phyloP scores from a whole-genome alignment of 352 stramenopile species.

The Globisporangium middletonii region DNA sequence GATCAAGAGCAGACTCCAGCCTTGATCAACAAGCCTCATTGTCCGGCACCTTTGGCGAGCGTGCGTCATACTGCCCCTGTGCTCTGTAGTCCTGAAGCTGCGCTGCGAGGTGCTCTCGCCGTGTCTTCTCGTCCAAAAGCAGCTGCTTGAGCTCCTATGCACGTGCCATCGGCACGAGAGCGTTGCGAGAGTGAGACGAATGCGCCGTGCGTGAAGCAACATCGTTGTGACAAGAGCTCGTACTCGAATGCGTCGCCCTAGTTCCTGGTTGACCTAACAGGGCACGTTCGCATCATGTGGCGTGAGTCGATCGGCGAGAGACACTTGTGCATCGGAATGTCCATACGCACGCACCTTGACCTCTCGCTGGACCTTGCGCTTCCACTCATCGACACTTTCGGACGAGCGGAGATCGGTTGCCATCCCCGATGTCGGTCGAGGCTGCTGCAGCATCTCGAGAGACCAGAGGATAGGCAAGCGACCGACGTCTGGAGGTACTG shows the following conservation, averaged over 20 bases:
- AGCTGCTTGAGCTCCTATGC: conserved; percentile 44
- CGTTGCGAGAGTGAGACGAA: background rate
- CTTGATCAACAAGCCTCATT: too few species aligned
- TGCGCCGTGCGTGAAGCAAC: background rate
- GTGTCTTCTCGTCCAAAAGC: conserved; percentile 32
- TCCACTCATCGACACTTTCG: conserved; percentile 37
- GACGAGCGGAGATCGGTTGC: background rate
- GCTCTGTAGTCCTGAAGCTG: conserved; percentile 27
- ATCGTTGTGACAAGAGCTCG: conserved; percentile 1
- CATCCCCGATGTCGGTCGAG: conserved; percentile 7
- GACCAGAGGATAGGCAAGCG: background rate
- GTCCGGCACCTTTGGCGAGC: conserved; percentile 1
- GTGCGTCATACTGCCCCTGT: conserved; percentile 9
- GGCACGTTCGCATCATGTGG: background rate
- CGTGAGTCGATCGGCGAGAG: background rate
- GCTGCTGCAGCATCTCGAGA: conserved; percentile 15
- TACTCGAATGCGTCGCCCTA: conserved; percentile 56
- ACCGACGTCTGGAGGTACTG: too few species aligned
- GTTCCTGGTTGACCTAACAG: conserved; percentile 66
- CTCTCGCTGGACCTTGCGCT: conserved; percentile 58
- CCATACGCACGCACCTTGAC: conserved; percentile 35
- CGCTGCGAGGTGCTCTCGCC: conserved; percentile 23
- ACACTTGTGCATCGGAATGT: background rate
- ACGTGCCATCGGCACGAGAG: background rate
- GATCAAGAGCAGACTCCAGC: too few species aligned